These are phyloP conservation scores for Cicer pinnatifidum DNA, from an alignment of 306 rosid genomes.

Conservation along the genomic window DNA sequence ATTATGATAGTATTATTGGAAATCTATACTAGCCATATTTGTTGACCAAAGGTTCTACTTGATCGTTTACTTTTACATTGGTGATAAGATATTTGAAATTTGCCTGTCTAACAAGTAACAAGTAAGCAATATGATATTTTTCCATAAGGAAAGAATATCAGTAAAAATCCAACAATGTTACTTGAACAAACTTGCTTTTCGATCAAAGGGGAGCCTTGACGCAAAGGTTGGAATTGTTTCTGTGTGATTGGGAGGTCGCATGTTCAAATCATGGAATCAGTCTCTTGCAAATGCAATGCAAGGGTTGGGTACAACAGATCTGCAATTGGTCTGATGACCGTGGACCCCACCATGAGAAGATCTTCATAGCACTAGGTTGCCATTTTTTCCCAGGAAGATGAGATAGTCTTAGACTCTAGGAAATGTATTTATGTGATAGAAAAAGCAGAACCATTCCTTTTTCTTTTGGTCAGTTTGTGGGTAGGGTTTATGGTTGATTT, in stretches of 20 bases:
- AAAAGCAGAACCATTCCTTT: slow-evolving; percentile 29
- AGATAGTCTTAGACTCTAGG: slow-evolving; percentile 21
- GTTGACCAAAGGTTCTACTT: slow-evolving; percentile 35
- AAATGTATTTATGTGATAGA: slow-evolving; percentile 29
- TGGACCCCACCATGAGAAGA: background rate
- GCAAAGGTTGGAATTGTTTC: slow-evolving; percentile 1
- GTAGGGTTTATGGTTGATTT: slow-evolving; percentile 31
- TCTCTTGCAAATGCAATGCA: slow-evolving; percentile 17
- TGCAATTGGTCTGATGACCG: background rate
- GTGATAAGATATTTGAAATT: slow-evolving; percentile 26
- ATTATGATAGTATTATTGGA: slow-evolving; percentile 32
- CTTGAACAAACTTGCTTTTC: slow-evolving; percentile 31
- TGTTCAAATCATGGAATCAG: background rate
- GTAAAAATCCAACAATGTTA: slow-evolving; percentile 7
- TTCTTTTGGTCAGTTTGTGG: slow-evolving; percentile 14
- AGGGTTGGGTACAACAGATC: background rate
- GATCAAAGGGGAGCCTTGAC: background rate
- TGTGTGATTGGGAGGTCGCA: slow-evolving; percentile 17
- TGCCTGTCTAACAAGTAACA: slow-evolving; percentile 34
- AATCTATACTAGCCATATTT: background rate
- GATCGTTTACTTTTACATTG: slow-evolving; percentile 37
- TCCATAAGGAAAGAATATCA: slow-evolving; percentile 25
- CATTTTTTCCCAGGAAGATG: slow-evolving; percentile 18
- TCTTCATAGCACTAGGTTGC: background rate
- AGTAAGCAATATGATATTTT: slow-evolving; percentile 11